Evolutionary conservation across 768 basidiomycete genomes (phyloP).

Genomic region (Royoungia palumana): DNA sequence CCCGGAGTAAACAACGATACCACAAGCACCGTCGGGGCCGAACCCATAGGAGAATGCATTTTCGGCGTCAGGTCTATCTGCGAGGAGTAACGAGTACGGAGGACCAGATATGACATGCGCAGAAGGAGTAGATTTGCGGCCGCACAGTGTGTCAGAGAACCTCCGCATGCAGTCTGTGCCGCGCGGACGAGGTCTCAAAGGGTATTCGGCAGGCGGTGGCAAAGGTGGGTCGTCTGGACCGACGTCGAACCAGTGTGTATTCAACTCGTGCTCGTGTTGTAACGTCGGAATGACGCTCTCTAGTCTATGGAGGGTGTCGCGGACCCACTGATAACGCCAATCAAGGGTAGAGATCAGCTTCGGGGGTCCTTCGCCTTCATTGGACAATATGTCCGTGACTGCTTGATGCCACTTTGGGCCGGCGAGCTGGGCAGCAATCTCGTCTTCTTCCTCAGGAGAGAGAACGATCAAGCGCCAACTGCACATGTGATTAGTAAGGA

Average conservation of each 20-base stretch:
- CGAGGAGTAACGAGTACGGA: slow-evolving; percentile 86
- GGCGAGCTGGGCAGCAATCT: slow-evolving; percentile 76
- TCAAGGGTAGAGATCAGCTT: slow-evolving; percentile 68
- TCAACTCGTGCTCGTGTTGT: slow-evolving; percentile 53
- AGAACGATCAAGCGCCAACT: slow-evolving; percentile 88
- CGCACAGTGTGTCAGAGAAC: slow-evolving; percentile 48
- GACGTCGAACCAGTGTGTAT: slow-evolving; percentile 53
- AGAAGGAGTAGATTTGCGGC: slow-evolving; percentile 39
- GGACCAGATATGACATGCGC: slow-evolving; percentile 70
- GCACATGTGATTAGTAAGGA: slow-evolving; percentile 4
- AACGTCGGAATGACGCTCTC: slow-evolving; percentile 72
- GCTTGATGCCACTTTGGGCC: slow-evolving; percentile 86
- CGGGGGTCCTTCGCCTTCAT: slow-evolving; percentile 60
- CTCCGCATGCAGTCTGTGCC: slow-evolving; percentile 67
- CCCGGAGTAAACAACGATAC: slow-evolving; percentile 92
- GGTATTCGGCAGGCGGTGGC: slow-evolving; percentile 80
- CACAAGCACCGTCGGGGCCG: slow-evolving; percentile 86
- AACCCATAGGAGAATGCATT: slow-evolving; percentile 98
- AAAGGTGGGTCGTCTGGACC: slow-evolving; percentile 52
- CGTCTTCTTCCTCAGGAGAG: slow-evolving; percentile 91
- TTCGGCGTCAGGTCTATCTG: slow-evolving; percentile 75
- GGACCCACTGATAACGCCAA: slow-evolving; percentile 91
- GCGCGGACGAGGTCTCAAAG: slow-evolving; percentile 79
- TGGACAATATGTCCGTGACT: slow-evolving; percentile 72
- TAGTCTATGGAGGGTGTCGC: slow-evolving; percentile 69